Base-by-base conservation (phyloP, 2,329 filamentous ascomycete species). In the Cladosporium oxysporum region DNA sequence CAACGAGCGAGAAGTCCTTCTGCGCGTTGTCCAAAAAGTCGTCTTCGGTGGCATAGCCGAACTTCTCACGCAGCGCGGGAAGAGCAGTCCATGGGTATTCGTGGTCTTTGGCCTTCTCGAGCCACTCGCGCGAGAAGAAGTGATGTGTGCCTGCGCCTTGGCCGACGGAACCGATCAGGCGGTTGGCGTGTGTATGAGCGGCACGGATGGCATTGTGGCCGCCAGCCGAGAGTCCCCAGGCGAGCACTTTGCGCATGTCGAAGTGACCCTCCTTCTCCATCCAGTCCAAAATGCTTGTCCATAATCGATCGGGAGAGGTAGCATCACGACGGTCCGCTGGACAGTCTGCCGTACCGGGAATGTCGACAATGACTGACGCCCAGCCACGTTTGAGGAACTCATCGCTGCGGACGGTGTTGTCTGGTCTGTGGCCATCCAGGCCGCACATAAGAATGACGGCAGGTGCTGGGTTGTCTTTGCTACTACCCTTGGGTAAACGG, bases 291-390 rank as follows among this genome's bases (percentile, higher is more conserved):
- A 91, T 77, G 67, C 85, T 87, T 33, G 82, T 82, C 83, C 87
- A 89, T 47, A 90, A 76, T 2, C 89, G 81, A 71, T 91, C 89
- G 0, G 86, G 80, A 1, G 83, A 83, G 4, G 78, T 75, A 0
- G 88, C 84, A 72, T 91, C 89, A 0, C 81, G 79, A 33, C 86
- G 80, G 68, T 88, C 86, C 0, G 88, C 86, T 0, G 88, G 88
- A 66, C 85, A 90, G 74, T 91, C 88, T 5, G 87, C 88, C 1
- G 88, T 90, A 0, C 88, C 88, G 0, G 87, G 87, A 65, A 90
- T 88, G 76, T 91, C 89, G 26, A 66, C 82, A 28, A 89, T 83
- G 2, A 91, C 81, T 11, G 79, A 80, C 0, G 82, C 88, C 88
- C 88, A 91, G 3, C 88, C 88, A 50, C 88, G 83, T 1, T 80